Evolutionary conservation across 108 stramenopile genomes (phyloP), one percentile per base, ranked within the genome.

Genomic region (Skeletonema potamos): DNA sequence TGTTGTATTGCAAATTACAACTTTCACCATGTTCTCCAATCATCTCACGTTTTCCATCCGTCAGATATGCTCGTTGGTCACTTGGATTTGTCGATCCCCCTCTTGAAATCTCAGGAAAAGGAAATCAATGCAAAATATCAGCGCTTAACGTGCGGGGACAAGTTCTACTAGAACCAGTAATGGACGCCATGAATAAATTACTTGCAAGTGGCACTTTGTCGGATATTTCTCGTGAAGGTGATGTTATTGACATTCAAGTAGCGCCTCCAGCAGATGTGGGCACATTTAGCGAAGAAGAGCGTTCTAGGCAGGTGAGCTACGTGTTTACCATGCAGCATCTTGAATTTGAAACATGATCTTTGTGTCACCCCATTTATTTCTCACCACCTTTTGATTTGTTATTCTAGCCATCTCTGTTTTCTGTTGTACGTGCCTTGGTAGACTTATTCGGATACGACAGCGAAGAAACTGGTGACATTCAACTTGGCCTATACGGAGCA

Each of bases 11-110:
- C 18, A 7, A 57, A 2, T 2, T 13, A 15, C 17, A 39, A 54
- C 24, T 36, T 29, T 43, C 30, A 27, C 67, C n/a, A n/a, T 34
- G 32, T 63, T 54, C 64, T 15, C 39, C 10, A 54, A 51, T 29
- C 27, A 20, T 34, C 36, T 64, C 61, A 37, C 68, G 10, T 54
- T 56, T 41, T 43, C 18, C 26, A 54, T 39, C 27, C 48, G 12
- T 22, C 58, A 84, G 83, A 62, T 94, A 94, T 73, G 92, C 94
- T 39, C 90, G 92, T 59, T 96, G 94, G 94, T 96, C 94, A 2
- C 80, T 96, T 3, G 92, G 97, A 28, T 97, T 98, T 72, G 85
- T 92, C 48, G 93, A 98, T 70, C 98, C 98, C 13, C 97, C 97
- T 4, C 68, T 98, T 71, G 91, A 94, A 70, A 76, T 98, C 27